These are phyloP conservation scores for Hapsidospora chrysogenum DNA, from an alignment of 495 filamentous ascomycete genomes.

Conservation along the genomic window DNA sequence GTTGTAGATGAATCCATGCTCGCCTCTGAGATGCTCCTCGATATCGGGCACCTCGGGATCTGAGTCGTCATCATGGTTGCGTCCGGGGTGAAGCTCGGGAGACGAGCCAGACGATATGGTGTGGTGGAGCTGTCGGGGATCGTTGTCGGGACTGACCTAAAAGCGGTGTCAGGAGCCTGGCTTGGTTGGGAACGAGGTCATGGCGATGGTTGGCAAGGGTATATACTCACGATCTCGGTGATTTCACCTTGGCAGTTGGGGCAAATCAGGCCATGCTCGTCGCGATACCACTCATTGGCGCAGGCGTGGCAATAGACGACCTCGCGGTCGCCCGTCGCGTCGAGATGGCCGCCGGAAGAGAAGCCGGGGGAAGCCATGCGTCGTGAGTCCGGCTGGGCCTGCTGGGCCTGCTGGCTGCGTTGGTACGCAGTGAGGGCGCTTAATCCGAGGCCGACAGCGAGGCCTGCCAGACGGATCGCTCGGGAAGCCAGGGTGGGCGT, in stretches of 20 bases:
- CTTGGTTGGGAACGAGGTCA: not conserved
- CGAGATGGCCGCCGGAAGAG: slow-evolving; percentile 17
- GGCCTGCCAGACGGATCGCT: slow-evolving; percentile 26
- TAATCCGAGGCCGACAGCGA: slow-evolving; percentile 31
- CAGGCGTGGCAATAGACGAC: slow-evolving; percentile 74
- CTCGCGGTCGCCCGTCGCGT: slow-evolving; percentile 34
- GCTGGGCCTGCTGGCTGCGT: slow-evolving; percentile 12
- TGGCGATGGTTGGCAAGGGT: not conserved
- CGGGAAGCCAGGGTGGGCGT: slow-evolving; percentile 29
- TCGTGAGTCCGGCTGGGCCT: slow-evolving; percentile 13
- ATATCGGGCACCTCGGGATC: slow-evolving; percentile 31
- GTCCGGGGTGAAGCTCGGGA: slow-evolving; percentile 21
- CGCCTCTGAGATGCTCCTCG: slow-evolving; percentile 26
- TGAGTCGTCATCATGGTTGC: slow-evolving; percentile 19
- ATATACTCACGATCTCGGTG: slow-evolving; percentile 58
- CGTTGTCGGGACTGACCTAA: slow-evolving; percentile 21
- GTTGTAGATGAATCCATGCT: slow-evolving; percentile 27
- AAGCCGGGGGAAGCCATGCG: slow-evolving; percentile 18
- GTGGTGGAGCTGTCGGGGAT: slow-evolving; percentile 22
- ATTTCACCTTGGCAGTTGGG: slow-evolving; percentile 65
- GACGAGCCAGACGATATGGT: slow-evolving; percentile 8
- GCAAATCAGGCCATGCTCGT: slow-evolving; percentile 48
- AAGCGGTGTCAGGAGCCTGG: slow-evolving; percentile 8
- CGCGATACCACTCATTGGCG: slow-evolving; percentile 58
- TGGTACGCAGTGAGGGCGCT: slow-evolving; percentile 29